Base-by-base conservation (phyloP, 2,329 filamentous ascomycete genomes). In the Stemphylium lycopersici region DNA sequence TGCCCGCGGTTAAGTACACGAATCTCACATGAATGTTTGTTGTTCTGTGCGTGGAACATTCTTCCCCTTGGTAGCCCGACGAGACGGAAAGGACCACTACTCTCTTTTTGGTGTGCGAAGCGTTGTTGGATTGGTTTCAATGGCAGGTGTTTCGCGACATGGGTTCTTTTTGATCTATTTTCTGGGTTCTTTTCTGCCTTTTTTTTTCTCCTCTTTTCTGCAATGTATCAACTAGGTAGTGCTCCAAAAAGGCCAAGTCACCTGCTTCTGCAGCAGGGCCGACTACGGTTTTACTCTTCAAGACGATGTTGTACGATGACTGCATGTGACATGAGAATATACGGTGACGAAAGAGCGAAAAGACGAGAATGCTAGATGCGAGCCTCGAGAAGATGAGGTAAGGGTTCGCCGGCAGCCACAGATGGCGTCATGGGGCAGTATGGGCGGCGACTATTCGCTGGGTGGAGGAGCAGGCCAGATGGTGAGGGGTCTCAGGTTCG, bases 141-240 rank as follows among this genome's bases (percentile, higher is more conserved):
- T 45, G 52, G 51, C 46, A 47, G 59, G 58, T 59, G 56, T 63
- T 56, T 58, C 42, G 57, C 56, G 59, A 61, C 48, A 56, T 53
- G 58, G 52, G 48, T 26, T 45, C 41, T 52, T 59, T 59, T 55
- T 56, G 50, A 56, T 59, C 49, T 57, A 54, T 54, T 48, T 57
- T 50, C 41, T 51, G 56, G 53, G 51, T 48, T 46, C 8, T 54
- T 53, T 59, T 52, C 46, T 57, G 52, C 54, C 39, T 62, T 63
- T 47, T 54, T 63, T 47, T 54, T 11, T 11, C 26, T 29, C 11
- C 26, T 60, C 46, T 61, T 63, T 63, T 56, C 64, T 69, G 62
- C 56, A 48, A 64, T 71, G 68, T 71, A 71, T 70, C 65, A 67
- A 62, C 44, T 72, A 71, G 61, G 61, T 71, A 71, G 67, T 60